Evolutionary conservation across 2,329 filamentous ascomycete genomes (phyloP).

Genomic region (Aspergillus fumigatus): DNA sequence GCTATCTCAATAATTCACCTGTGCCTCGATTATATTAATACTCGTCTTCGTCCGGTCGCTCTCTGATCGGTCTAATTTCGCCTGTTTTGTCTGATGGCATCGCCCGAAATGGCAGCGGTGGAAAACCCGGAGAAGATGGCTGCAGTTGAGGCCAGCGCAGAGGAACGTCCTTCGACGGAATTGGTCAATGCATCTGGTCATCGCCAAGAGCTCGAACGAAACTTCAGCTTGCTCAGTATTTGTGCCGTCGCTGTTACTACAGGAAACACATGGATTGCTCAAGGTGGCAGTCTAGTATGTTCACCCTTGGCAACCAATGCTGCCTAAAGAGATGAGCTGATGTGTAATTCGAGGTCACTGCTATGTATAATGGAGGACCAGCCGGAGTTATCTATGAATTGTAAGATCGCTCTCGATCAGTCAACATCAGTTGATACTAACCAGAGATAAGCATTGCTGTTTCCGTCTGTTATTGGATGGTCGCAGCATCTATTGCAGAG

Average conservation of each 20-base stretch:
- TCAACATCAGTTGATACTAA: constrained; percentile 9
- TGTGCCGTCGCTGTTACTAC: constrained; percentile 58
- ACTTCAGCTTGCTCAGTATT: constrained; percentile 58
- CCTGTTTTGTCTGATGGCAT: neutral
- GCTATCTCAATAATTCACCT: neutral
- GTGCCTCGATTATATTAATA: neutral
- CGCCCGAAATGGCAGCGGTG: constrained; percentile 13
- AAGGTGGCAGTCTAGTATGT: constrained; percentile 58
- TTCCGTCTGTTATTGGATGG: constrained; percentile 53
- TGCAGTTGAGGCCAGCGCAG: constrained; percentile 19
- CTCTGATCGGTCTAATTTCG: neutral
- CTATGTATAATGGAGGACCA: constrained; percentile 58
- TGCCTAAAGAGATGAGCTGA: neutral
- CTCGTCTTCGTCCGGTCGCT: neutral
- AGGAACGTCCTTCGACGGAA: constrained; percentile 31
- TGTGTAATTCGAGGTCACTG: constrained; percentile 35
- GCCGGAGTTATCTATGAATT: constrained; percentile 62
- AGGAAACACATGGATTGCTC: constrained; percentile 62
- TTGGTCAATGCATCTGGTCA: constrained; percentile 62
- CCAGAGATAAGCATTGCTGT: constrained; percentile 34
- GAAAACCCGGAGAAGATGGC: constrained; percentile 19
- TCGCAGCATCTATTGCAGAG: constrained; percentile 57
- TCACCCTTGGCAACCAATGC: constrained; percentile 9
- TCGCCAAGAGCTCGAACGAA: constrained; percentile 58
- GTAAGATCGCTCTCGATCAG: constrained; percentile 18